Evolutionary conservation across 306 rosid species (phyloP).

Genomic region (Comarum palustre): DNA sequence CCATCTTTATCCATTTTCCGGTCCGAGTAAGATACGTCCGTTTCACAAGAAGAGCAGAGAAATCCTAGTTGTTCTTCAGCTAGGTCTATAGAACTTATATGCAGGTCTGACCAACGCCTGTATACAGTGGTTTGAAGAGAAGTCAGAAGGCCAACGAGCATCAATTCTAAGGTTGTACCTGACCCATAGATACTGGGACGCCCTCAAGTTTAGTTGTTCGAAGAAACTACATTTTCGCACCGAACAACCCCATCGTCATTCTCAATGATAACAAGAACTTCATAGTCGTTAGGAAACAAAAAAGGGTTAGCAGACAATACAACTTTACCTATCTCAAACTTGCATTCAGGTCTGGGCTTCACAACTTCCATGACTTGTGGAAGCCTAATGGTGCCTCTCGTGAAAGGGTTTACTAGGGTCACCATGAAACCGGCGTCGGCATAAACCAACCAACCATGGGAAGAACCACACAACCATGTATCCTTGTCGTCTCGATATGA

Average conservation of each 20-base stretch:
- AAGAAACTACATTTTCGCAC: too few species aligned
- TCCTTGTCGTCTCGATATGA: neutral
- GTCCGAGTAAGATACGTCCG: too few species aligned
- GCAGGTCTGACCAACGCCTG: too few species aligned
- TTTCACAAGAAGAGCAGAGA: too few species aligned
- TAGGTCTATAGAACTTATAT: too few species aligned
- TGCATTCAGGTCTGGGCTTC: neutral
- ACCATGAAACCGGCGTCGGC: neutral
- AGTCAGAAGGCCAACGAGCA: too few species aligned
- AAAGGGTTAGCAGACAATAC: neutral
- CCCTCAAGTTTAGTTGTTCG: too few species aligned
- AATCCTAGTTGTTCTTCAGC: too few species aligned
- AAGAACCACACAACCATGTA: slow-evolving; percentile 6
- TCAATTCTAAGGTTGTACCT: too few species aligned
- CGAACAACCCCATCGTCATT: neutral
- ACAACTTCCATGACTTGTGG: neutral
- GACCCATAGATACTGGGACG: too few species aligned
- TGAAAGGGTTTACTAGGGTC: slow-evolving; percentile 11
- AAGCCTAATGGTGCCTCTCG: neutral
- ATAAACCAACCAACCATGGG: slow-evolving; percentile 11
- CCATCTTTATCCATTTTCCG: neutral
- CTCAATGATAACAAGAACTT: neutral
- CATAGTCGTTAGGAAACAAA: neutral
- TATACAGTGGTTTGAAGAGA: too few species aligned
- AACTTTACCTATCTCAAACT: neutral